A percentile compares a stretch with the other conserved stretches of the same genome.
Evolutionary conservation across 2,329 filamentous ascomycete species (phyloP).

Genomic region (Penicillium brasilianum): DNA sequence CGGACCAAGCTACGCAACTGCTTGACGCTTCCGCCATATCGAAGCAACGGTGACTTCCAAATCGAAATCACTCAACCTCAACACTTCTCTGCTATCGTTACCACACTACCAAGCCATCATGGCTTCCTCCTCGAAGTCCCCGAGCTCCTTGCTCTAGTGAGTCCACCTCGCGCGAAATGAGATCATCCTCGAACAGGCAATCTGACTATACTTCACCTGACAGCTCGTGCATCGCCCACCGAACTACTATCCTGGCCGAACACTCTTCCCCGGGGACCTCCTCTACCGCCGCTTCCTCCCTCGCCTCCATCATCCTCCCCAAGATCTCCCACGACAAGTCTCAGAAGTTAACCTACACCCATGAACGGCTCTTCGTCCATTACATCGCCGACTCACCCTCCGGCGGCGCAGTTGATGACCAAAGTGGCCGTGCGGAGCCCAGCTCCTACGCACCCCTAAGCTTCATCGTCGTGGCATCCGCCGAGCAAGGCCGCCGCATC

Average conservation of each 20-base stretch:
- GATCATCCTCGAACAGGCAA: slow-evolving; percentile 15
- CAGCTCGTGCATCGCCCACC: slow-evolving; percentile 92
- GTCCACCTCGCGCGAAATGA: slow-evolving; percentile 35
- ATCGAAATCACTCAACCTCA: background rate
- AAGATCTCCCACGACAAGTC: slow-evolving; percentile 82
- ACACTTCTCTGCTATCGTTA: background rate
- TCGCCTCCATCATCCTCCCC: slow-evolving; percentile 91
- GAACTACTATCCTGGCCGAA: slow-evolving; percentile 90
- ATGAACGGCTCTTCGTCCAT: slow-evolving; percentile 91
- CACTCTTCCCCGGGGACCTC: slow-evolving; percentile 85
- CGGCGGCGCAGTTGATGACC: slow-evolving; percentile 53
- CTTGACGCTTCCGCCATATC: background rate
- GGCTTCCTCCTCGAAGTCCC: slow-evolving; percentile 71
- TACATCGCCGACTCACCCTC: slow-evolving; percentile 86
- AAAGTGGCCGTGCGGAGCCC: slow-evolving; percentile 44
- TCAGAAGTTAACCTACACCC: slow-evolving; percentile 92
- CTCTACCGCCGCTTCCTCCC: slow-evolving; percentile 81
- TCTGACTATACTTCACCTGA: slow-evolving; percentile 11
- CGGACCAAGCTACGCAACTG: slow-evolving; percentile 5
- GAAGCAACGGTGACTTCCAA: background rate
- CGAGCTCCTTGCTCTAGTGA: slow-evolving; percentile 76
- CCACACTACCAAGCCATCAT: slow-evolving; percentile 48
- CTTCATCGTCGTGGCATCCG: slow-evolving; percentile 86
- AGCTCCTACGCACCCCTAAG: slow-evolving; percentile 79
- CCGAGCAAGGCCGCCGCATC: slow-evolving; percentile 80